A percentile compares a stretch with the other conserved stretches of the same genome.
These are phyloP conservation scores for Sclerotinia trifoliorum DNA, from an alignment of 2,329 filamentous ascomycete species.

Conservation along the genomic window DNA sequence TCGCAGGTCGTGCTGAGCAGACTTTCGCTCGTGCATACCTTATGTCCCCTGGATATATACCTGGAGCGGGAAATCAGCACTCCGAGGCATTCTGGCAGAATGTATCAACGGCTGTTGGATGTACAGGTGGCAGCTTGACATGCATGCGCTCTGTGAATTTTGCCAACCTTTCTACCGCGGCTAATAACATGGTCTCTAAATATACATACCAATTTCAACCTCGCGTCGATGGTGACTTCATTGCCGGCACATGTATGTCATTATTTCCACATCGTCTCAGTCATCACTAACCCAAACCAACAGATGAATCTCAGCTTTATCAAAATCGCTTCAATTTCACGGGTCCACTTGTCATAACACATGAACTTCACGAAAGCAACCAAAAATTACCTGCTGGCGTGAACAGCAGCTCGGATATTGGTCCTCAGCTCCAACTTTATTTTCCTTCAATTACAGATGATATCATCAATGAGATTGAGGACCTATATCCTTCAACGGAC, in stretches of 20 bases:
- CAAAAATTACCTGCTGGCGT: conserved; percentile 37
- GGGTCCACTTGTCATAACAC: conserved; percentile 41
- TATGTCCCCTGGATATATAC: conserved; percentile 40
- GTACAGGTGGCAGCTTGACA: conserved; percentile 35
- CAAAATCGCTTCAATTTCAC: conserved; percentile 42
- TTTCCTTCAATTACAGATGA: conserved; percentile 42
- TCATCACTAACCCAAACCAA: conserved; percentile 14
- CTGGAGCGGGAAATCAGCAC: conserved; percentile 29
- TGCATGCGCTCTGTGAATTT: conserved; percentile 41
- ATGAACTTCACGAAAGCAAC: conserved; percentile 42
- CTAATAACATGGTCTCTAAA: conserved; percentile 31
- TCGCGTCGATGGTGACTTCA: conserved; percentile 42
- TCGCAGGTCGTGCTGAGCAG: conserved; percentile 40
- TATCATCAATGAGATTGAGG: conserved; percentile 37
- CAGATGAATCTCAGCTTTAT: conserved; percentile 42
- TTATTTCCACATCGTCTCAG: background rate
- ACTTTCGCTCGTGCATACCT: conserved; percentile 39
- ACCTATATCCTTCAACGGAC: conserved; percentile 40
- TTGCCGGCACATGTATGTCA: conserved; percentile 36
- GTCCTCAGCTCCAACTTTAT: conserved; percentile 38
- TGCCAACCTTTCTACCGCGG: conserved; percentile 37
- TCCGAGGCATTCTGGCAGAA: conserved; percentile 38
- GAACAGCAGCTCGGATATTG: conserved; percentile 40
- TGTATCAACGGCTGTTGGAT: conserved; percentile 39
- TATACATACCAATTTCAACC: conserved; percentile 43